Base-by-base conservation (phyloP, 169 alveolate genomes). In the Plasmodium reichenowi region DNA sequence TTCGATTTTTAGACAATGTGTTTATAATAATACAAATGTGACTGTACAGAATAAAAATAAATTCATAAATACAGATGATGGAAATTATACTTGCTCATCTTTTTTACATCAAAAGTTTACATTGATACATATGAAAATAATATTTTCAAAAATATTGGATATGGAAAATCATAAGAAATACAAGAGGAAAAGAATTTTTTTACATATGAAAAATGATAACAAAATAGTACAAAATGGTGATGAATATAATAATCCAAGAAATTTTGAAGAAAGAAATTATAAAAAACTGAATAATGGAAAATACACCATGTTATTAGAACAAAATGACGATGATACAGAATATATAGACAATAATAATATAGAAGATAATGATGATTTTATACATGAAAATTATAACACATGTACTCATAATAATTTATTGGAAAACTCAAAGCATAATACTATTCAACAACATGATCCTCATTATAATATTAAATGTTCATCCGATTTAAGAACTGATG, bases 31-130 rank as follows among this genome's bases (percentile, higher is more conserved):
- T 26, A 38, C 47, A 38, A 67, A 32, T 56, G 32, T 17, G 10
- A 48, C 7, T 26, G n/a, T 12, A 7, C 75, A 43, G 6, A 76
- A 58, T 5, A 58, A n/a, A 5, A 47, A 48, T 4, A 76, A 45
- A 83, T 67, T 2, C 50, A 50, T 5, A 38, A 38, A 5, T n/a
- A 67, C 54, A 20, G 20, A 29, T 26, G 22, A n/a, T 38, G 47
- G 47, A 6, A 68, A 48, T 38, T 71, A 72, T 60, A 20, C 92
- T 4, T 86, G 92, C 43, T 48, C 92, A 7, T 59, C 70, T 7
- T 86, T 86, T 72, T 72, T 86, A 60, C 92, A 86, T 45, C 59
- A 72, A 54, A 73, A 74, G 48, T 86, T 86, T 86, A 59, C 50
- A 32, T 17, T 72, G 9, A 47, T 72, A 13, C 92, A 86, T 86